A percentile compares a stretch with the other conserved stretches of the same genome.
Conservation (phyloP, 148 eudicot species). For the Amaranthus palmeri region DNA sequence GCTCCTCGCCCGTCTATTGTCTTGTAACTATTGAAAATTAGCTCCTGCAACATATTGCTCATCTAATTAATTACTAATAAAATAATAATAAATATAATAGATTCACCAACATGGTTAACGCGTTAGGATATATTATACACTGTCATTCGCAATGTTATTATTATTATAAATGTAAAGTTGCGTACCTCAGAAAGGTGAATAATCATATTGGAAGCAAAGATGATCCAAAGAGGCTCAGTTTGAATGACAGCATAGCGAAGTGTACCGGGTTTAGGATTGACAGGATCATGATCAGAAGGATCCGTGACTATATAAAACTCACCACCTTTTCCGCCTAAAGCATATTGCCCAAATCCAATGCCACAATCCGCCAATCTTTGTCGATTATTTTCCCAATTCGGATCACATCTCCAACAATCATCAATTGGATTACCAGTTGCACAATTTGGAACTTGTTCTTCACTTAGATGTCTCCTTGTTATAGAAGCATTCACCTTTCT, state of each 20-base stretch:
- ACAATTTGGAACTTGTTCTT: constrained; percentile 39
- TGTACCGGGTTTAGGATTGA: constrained; percentile 72
- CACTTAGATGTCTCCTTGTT: constrained; percentile 50
- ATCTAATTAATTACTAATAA: neutral
- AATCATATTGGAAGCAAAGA: constrained; percentile 69
- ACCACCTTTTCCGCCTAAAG: constrained; percentile 80
- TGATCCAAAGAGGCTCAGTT: constrained; percentile 80
- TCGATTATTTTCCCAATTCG: constrained; percentile 68
- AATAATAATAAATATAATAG: too few relatives aligned
- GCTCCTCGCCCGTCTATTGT: constrained; percentile 87
- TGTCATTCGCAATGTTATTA: too few relatives aligned
- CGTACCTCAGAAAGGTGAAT: constrained; percentile 56
- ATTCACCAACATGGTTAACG: too few relatives aligned
- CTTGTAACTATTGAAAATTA: constrained; percentile 78
- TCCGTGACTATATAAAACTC: constrained; percentile 77
- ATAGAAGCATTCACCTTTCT: constrained; percentile 70
- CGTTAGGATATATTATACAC: too few relatives aligned
- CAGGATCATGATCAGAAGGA: constrained; percentile 65
- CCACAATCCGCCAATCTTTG: constrained; percentile 80
- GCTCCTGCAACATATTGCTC: constrained; percentile 31
- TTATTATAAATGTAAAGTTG: neutral
- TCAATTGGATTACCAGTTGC: constrained; percentile 79
- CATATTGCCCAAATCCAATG: constrained; percentile 85
- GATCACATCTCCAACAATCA: constrained; percentile 93
- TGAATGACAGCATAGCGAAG: constrained; percentile 82